Base-by-base conservation (phyloP, 139 green algal genomes). In the Chlamydomonas incerta region DNA sequence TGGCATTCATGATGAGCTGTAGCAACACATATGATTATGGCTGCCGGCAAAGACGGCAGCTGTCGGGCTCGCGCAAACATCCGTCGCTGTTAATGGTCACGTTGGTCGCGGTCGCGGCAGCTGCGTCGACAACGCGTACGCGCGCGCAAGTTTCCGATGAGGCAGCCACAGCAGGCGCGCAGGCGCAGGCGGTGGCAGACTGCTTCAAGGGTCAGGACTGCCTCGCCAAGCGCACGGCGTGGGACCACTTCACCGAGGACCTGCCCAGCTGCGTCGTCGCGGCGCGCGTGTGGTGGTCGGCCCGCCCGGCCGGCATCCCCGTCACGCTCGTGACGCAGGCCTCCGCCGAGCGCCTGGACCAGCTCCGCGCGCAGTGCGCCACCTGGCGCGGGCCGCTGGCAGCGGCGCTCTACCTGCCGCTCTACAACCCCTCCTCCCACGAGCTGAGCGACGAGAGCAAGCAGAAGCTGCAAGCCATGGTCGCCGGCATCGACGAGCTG, bases 261-360 rank as follows among this genome's bases (percentile, higher is more conserved):
- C 41, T 76, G 50, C 85, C 84, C 35, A 63, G 55, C n/a, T 92
- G 88, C 74, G 14, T 92, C 15, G 35, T 1, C 10, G 62, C 80
- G 1, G 55, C 52, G n/a, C 68, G 74, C 20, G 52, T 86, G 5
- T 92, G 84, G 85, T 90, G 84, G 88, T 87, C 85, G 1, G 0
- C 26, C 5, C 57, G 67, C 10, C 46, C 80, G 0, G 24, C 81
- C 37, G 46, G 60, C 37, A 76, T 87, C 0, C 68, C 81, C 23
- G 84, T 92, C 15, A 92, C 88, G 23, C 80, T 92, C 18, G 74
- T 92, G 21, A 92, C 88, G 15, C 88, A 92, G 80, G 80, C 90
- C 23, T 90, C 88, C 0, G 66, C 41, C 0, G 74, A 92, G 60
- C 80, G 88, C 0, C 47, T 92, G 15, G 57, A 70, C 8, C 82